Base-by-base conservation (phyloP, 495 filamentous ascomycete genomes). In the Podospora didyma region DNA sequence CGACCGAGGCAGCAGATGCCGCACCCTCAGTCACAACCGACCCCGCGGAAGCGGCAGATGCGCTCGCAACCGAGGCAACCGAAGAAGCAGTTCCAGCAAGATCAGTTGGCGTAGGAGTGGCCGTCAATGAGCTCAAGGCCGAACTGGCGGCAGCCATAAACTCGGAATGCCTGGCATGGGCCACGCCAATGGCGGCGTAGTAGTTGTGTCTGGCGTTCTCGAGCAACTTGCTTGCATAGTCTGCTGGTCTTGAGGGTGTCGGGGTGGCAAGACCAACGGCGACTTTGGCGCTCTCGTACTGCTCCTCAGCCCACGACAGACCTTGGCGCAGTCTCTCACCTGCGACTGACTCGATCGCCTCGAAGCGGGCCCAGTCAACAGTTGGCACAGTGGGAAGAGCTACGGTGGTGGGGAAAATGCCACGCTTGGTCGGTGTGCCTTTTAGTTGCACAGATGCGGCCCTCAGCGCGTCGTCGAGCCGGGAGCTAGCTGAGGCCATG, bases 161-260 rank as follows among this genome's bases (percentile, higher is more conserved):
- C 24, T 86, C 83, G 10, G 86, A 83, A 62, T 90, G 92, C 19
- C 83, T 82, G 44, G 85, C 88, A 64, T 94, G 87, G 2, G 89
- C 89, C 20, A 90, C 60, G 16, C 89, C 89, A 51, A 92, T 60
- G 10, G 83, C 87, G 53, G 89, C 86, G 60, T 91, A 91, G 67
- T 92, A 94, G 59, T 85, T 86, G 51, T 83, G 75, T 58, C 82
- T 84, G 24, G 86, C 85, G 42, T 81, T 71, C 53, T 84, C 80
- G 19, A 82, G 74, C 9, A 88, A 60, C 59, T 86, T 80, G 59
- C 76, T 74, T 16, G 75, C 73, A 44, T 76, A 68, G 42, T 76
- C 67, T 42, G 73, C 56, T 17, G 69, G 69, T 12, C 68, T 67
- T 12, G 81, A 82, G 5, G 82, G 79, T 4, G 85, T 82, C 5